phyloP scores from a whole-genome alignment of 164 flowering plant species.

The Annona cherimola region DNA sequence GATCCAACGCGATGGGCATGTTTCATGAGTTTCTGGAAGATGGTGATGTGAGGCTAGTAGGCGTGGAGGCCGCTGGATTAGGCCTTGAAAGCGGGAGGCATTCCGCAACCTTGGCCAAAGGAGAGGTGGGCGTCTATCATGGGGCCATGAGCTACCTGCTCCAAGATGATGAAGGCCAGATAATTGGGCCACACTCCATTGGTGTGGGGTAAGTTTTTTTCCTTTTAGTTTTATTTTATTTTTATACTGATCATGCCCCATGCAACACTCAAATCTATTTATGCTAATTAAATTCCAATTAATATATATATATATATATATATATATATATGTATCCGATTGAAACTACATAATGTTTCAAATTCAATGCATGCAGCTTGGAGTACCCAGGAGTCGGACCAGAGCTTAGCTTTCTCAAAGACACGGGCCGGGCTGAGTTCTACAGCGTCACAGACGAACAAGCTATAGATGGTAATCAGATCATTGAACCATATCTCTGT shows the following conservation, averaged over 20 bases:
- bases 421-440: slow-evolving; percentile 65
- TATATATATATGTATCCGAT: neutral
- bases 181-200: slow-evolving; percentile 44
- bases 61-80: slow-evolving; percentile 63
- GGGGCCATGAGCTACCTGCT: slow-evolving; percentile 60
- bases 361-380: slow-evolving; percentile 29
- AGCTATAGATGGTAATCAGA: slow-evolving; percentile 11
- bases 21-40: slow-evolving; percentile 57
- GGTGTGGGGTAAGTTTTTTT: slow-evolving; percentile 41
- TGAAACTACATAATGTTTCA: neutral
- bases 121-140: slow-evolving; percentile 58
- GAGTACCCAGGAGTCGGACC: slow-evolving; percentile 91
- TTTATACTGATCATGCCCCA: neutral
- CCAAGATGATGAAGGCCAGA: slow-evolving; percentile 61
- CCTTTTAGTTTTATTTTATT: neutral
- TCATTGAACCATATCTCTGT: neutral
- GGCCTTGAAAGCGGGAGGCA: slow-evolving; percentile 51
- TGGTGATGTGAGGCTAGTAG: slow-evolving; percentile 53
- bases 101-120: slow-evolving; percentile 49
- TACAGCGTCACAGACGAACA: slow-evolving; percentile 27
- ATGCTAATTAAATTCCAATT: too few species aligned
- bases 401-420: slow-evolving; percentile 76
- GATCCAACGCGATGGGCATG: slow-evolving; percentile 67
- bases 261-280: neutral
- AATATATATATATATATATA: too few species aligned